A percentile compares a stretch with the other conserved stretches of the same genome.
Evolutionary conservation across 108 stramenopile species (phyloP).

Genomic region (Aurantiochytrium sp.): DNA sequence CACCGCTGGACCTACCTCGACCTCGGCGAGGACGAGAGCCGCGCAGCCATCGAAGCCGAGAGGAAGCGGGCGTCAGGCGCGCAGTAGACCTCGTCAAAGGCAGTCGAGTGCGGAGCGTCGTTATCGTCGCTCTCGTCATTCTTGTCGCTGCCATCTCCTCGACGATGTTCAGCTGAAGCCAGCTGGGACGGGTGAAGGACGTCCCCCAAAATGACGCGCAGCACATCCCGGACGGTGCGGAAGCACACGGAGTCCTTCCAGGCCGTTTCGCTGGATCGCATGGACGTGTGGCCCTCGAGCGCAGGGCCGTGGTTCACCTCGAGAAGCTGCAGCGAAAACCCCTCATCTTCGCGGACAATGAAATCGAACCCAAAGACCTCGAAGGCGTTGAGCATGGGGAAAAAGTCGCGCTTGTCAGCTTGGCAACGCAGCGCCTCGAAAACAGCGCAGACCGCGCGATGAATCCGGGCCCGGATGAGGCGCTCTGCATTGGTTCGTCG

Average conservation of each 20-base stretch:
- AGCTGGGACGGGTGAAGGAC: too few relatives aligned
- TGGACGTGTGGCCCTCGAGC: not conserved
- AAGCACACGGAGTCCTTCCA: not conserved
- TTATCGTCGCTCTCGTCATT: too few relatives aligned
- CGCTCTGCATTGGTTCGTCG: not conserved
- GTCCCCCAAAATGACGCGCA: not conserved
- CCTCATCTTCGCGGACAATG: not conserved
- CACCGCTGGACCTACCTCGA: too few relatives aligned
- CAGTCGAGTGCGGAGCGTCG: too few relatives aligned
- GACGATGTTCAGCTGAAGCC: too few relatives aligned
- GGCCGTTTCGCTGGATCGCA: not conserved
- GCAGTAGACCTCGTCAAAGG: too few relatives aligned
- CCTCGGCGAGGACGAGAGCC: too few relatives aligned
- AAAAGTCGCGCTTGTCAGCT: not conserved
- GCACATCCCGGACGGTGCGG: not conserved
- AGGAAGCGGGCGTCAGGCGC: too few relatives aligned
- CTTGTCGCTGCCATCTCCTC: too few relatives aligned
- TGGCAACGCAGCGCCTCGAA: not conserved
- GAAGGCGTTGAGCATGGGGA: not conserved
- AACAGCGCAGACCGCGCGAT: not conserved
- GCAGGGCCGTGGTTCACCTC: not conserved
- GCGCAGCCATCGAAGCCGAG: too few relatives aligned
- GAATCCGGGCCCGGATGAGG: not conserved
- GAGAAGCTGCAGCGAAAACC: not conserved
- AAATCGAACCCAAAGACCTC: conserved; percentile 11